Evolutionary conservation across 129 eudicot species (phyloP).

Genomic region (Deinandra increscens): DNA sequence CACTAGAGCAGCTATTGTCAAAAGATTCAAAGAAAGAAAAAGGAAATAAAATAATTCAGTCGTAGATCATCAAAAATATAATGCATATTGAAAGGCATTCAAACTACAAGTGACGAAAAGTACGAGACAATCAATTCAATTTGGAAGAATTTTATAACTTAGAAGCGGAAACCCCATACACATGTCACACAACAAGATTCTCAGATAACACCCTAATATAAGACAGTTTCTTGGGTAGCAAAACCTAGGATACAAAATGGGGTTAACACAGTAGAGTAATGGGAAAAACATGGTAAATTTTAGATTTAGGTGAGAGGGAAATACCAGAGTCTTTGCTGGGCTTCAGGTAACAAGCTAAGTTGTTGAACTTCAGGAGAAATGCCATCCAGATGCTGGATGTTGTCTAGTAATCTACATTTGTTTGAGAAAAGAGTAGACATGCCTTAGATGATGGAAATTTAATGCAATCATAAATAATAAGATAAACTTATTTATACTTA

Average conservation of each 20-base stretch:
- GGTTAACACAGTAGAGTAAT: neutral
- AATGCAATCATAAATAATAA: slow-evolving; percentile 6
- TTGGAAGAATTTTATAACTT: neutral
- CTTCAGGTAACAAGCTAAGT: slow-evolving; percentile 41
- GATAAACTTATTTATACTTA: slow-evolving; percentile 37
- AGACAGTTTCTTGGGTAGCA: neutral
- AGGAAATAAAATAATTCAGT: neutral
- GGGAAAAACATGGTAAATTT: neutral
- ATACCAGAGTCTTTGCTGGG: slow-evolving; percentile 41
- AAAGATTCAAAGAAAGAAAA: neutral
- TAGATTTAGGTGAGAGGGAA: neutral
- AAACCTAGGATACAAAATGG: neutral
- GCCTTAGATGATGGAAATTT: slow-evolving; percentile 6
- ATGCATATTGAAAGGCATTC: neutral
- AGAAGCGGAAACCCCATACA: neutral
- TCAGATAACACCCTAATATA: neutral
- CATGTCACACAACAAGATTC: neutral
- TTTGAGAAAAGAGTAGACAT: neutral
- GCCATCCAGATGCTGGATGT: slow-evolving; percentile 45
- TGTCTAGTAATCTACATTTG: slow-evolving; percentile 59
- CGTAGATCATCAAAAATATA: neutral
- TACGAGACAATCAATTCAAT: neutral
- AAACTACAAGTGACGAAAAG: neutral
- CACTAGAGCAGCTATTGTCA: slow-evolving; percentile 25
- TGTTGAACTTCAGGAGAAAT: slow-evolving; percentile 37